Conservation (phyloP, 495 filamentous ascomycete species). For the Penicillium waksmanii region DNA sequence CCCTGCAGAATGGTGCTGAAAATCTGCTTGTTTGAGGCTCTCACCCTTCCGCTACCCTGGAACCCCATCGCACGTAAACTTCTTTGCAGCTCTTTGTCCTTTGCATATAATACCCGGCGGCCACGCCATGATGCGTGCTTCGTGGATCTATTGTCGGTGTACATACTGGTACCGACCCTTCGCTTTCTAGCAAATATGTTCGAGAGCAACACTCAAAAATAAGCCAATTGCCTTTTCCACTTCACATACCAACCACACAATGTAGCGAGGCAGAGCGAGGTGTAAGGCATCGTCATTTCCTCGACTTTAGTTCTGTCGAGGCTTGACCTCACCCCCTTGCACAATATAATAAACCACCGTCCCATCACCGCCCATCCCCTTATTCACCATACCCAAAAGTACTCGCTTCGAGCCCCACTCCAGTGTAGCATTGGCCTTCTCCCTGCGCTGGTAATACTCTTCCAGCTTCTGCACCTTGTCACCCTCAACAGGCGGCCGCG, state of each 20-base stretch:
- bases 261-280: too few species aligned
- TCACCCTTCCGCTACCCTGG: constrained; percentile 1
- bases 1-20: constrained; percentile 22
- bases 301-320: constrained; percentile 79
- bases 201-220: constrained; percentile 11
- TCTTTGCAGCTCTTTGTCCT: constrained; percentile 13
- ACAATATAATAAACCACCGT: constrained; percentile 95
- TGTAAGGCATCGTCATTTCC: not conserved
- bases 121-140: constrained; percentile 12
- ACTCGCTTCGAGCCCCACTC: constrained; percentile 67
- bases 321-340: constrained; percentile 95
- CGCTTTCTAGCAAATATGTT: constrained; percentile 20
- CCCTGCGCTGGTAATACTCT: constrained; percentile 44
- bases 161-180: constrained; percentile 12
- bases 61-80: not conserved
- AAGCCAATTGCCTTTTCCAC: constrained; percentile 7
- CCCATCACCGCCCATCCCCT: constrained; percentile 69
- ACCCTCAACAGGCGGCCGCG: constrained; percentile 4
- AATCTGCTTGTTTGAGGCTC: constrained; percentile 24
- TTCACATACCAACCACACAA: constrained; percentile 5
- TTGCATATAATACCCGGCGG: constrained; percentile 40
- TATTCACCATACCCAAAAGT: constrained; percentile 77
- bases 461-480: constrained; percentile 38
- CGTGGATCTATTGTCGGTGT: constrained; percentile 18
- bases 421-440: constrained; percentile 29